Conservation (phyloP, 306 rosid species). For the Lathyrus sativus region DNA sequence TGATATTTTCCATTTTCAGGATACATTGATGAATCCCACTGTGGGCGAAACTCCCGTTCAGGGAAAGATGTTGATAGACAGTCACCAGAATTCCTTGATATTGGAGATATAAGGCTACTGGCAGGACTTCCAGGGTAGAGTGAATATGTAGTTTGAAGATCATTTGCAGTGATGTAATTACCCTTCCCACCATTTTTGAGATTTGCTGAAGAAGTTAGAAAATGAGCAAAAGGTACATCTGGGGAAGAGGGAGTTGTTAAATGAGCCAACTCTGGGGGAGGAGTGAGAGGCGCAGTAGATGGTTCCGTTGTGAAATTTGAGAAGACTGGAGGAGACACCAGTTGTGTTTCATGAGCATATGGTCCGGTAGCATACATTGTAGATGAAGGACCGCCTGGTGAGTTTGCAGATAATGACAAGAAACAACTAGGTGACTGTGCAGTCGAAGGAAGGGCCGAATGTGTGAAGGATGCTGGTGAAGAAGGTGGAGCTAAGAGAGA, state of each 20-base stretch:
- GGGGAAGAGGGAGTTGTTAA: conserved; percentile 99
- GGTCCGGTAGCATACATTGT: conserved; percentile 94
- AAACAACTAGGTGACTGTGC: conserved; percentile 88
- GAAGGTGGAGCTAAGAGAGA: conserved; percentile 98
- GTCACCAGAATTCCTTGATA: conserved; percentile 76
- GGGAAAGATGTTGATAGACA: conserved; percentile 80
- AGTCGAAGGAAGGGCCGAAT: conserved; percentile 93
- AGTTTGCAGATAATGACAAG: conserved; percentile 85
- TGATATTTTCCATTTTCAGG: conserved; percentile 69
- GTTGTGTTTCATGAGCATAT: conserved; percentile 90
- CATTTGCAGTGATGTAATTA: conserved; percentile 71
- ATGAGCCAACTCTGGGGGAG: conserved; percentile 98
- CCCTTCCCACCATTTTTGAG: conserved; percentile 62
- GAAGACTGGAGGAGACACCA: conserved; percentile 96
- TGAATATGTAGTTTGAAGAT: conserved; percentile 85
- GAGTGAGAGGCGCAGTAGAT: conserved; percentile 96
- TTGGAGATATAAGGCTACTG: conserved; percentile 73
- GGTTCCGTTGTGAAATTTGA: conserved; percentile 98
- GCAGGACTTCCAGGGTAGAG: conserved; percentile 97
- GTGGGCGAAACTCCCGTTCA: conserved; percentile 68
- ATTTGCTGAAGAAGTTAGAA: conserved; percentile 80
- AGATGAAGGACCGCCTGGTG: conserved; percentile 98
- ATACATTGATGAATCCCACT: conserved; percentile 80
- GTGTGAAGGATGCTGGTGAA: conserved; percentile 93
- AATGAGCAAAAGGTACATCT: conserved; percentile 95